Percentiles rank a stretch among this genome's conserved stretches.
These are phyloP conservation scores for Dorcoceras hygrometricum DNA, from an alignment of 257 asterid species.

Conservation along the genomic window DNA sequence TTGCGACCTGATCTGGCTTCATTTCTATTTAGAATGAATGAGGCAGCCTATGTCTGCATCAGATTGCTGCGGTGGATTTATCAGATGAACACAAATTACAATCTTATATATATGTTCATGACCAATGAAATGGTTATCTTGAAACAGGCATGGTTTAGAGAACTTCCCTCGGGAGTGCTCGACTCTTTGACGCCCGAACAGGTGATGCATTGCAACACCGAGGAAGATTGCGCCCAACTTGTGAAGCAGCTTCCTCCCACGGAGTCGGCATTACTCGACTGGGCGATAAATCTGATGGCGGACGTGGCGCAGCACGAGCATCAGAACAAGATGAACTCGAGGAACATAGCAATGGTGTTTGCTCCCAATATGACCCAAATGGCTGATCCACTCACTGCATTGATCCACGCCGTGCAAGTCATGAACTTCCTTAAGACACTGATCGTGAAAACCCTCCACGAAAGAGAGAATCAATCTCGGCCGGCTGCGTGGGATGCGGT, in stretches of 20 bases:
- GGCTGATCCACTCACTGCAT: constrained; percentile 86
- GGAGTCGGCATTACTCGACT: constrained; percentile 66
- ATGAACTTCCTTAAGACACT: constrained; percentile 83
- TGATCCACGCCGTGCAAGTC: constrained; percentile 92
- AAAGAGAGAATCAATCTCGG: constrained; percentile 36
- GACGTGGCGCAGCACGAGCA: constrained; percentile 61
- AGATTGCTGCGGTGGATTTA: background rate
- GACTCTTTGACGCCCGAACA: constrained; percentile 68
- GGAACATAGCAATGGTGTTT: constrained; percentile 90
- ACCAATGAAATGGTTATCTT: background rate
- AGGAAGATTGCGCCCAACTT: constrained; percentile 60
- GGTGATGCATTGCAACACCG: constrained; percentile 85
- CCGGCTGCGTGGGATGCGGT: constrained; percentile 18
- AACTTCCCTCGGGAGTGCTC: constrained; percentile 78
- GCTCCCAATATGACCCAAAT: constrained; percentile 96
- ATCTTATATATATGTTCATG: background rate
- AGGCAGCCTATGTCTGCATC: background rate
- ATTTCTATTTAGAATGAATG: background rate
- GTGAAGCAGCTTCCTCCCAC: constrained; percentile 60
- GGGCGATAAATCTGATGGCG: constrained; percentile 82
- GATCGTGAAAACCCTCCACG: constrained; percentile 43
- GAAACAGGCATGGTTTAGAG: constrained; percentile 84
- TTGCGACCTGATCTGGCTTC: background rate
- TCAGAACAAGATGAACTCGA: constrained; percentile 74
- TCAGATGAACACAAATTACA: background rate